Evolutionary conservation across 2,329 filamentous ascomycete genomes (phyloP), one percentile per base, ranked within the genome.

Genomic region (Simplicillium sp.): DNA sequence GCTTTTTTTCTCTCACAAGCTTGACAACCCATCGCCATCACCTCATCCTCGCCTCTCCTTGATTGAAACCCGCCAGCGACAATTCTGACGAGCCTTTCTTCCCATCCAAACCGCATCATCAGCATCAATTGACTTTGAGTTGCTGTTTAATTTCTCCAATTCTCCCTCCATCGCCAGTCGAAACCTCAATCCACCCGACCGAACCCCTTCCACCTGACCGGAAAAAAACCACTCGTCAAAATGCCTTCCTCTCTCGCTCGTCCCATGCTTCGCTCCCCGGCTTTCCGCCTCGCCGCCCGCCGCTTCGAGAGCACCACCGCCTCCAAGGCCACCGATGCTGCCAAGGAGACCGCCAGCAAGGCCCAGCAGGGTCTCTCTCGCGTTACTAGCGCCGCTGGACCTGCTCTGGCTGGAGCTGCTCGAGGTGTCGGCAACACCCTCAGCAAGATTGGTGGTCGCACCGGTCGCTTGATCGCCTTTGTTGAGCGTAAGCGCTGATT

Each of bases 331-430:
- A 59, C 66, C 49, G 64, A 73, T 46, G 64, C 66, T 54, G 56
- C 67, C 37, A 57, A 71, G 54, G 87, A 87, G 74, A 88, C 87
- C 44, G 56, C 67, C 37, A 57, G 71, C 54, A 87, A 87, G 74
- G 88, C 87, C 44, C 75, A 81, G 50, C 75, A 94, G 67, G 87
- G 88, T 49, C 77, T 96, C 41, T 87, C 84, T 54, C 80, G 81
- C 59, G 89, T 92, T 55, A 73, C 82, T 49, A 81, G 84, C 54
- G 80, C 86, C 40, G 89, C 88, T 53, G 86, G 86, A 43, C 82
- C 85, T 46, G 85, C 81, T 46, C 71, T 94, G 54, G 73, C 76
- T 53, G 81, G 77, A 59, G 86, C 84, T 53, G 84, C 84, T 43
- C 77, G 78, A 59, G 75, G 78, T 42, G 66, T 82, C 50, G 67